Percentiles rank a stretch among this genome's conserved stretches.
Evolutionary conservation across 2,329 filamentous ascomycete species (phyloP).

Genomic region (Ophiostoma piceae): DNA sequence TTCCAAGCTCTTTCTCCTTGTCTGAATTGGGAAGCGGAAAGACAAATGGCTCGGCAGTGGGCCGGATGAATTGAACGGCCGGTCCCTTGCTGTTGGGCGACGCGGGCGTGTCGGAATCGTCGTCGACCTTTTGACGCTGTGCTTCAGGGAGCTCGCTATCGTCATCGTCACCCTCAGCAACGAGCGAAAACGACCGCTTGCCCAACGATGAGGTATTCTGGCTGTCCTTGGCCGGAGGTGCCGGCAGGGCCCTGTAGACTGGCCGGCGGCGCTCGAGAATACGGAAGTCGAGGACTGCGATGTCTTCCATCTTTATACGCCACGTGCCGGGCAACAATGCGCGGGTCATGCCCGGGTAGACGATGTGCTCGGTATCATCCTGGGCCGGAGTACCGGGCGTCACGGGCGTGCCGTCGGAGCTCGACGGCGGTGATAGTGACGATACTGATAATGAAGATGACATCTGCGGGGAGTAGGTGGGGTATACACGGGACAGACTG

Average conservation of each 20-base stretch:
- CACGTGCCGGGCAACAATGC: constrained; percentile 52
- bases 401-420: constrained; percentile 23
- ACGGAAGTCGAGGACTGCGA: constrained; percentile 53
- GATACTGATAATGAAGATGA: not conserved
- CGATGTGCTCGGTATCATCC: constrained; percentile 32
- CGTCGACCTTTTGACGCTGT: constrained; percentile 33
- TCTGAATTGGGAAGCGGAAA: constrained; percentile 43
- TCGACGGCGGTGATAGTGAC: constrained; percentile 35
- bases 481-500: constrained; percentile 43
- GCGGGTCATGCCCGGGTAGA: constrained; percentile 42
- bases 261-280: constrained; percentile 46
- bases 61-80: constrained; percentile 52
- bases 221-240: constrained; percentile 12
- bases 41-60: constrained; percentile 46
- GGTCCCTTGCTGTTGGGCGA: constrained; percentile 38
- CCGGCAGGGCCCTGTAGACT: constrained; percentile 32
- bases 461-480: not conserved
- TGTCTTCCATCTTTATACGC: constrained; percentile 48
- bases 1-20: no score
- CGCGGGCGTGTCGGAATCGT: constrained; percentile 29
- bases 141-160: constrained; percentile 34
- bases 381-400: constrained; percentile 17
- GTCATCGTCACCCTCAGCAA: constrained; percentile 40
- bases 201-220: constrained; percentile 41
- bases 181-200: constrained; percentile 44